Evolutionary conservation across 2,329 filamentous ascomycete species (phyloP).

Genomic region (Nothopassalora personata): DNA sequence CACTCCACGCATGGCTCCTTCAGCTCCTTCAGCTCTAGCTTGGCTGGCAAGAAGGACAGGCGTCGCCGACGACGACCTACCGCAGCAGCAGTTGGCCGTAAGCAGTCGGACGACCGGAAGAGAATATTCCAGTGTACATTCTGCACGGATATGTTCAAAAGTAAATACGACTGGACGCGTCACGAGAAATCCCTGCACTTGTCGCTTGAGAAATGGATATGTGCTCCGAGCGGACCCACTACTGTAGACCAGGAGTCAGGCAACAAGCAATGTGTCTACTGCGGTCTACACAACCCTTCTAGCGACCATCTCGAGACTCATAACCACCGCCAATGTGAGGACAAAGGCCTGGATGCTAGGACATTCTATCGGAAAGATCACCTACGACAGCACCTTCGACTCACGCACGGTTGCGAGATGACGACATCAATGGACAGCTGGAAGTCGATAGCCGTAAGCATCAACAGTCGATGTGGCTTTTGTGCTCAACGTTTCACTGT

Average conservation of each 20-base stretch:
- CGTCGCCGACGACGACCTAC: constrained; percentile 45
- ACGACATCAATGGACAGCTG: constrained; percentile 60
- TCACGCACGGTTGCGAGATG: constrained; percentile 59
- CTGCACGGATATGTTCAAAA: constrained; percentile 52
- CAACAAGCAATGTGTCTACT: constrained; percentile 55
- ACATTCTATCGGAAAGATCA: constrained; percentile 61
- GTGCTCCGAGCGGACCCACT: constrained; percentile 53
- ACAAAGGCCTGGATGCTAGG: constrained; percentile 58
- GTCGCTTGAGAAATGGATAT: constrained; percentile 62
- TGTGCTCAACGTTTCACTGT: constrained; percentile 44
- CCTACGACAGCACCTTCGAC: constrained; percentile 54
- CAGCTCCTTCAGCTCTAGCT: constrained; percentile 43
- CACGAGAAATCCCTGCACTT: constrained; percentile 62
- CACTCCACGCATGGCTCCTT: constrained; percentile 52
- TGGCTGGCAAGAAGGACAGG: constrained; percentile 53
- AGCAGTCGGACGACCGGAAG: constrained; percentile 31
- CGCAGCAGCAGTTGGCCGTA: constrained; percentile 19
- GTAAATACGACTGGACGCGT: constrained; percentile 57
- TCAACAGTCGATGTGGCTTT: constrained; percentile 53
- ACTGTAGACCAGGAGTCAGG: constrained; percentile 54
- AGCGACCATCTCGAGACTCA: constrained; percentile 55
- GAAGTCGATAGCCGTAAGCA: constrained; percentile 51
- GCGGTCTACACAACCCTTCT: constrained; percentile 49
- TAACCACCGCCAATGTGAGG: constrained; percentile 59
- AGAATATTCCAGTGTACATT: constrained; percentile 56